These are phyloP conservation scores for Aspergillus texensis DNA, from an alignment of 2,329 filamentous ascomycete species.

Conservation along the genomic window DNA sequence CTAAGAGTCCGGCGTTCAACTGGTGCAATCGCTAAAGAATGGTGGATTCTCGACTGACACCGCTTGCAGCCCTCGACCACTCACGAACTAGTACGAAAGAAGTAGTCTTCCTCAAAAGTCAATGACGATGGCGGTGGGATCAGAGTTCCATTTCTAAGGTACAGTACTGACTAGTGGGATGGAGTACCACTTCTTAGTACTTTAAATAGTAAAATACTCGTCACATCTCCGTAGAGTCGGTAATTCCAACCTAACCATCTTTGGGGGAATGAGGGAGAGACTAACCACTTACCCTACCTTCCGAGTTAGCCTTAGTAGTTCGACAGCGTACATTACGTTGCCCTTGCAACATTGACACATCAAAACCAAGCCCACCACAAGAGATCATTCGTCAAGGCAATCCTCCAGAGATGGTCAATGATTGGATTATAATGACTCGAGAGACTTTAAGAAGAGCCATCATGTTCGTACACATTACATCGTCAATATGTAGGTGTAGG, in stretches of 20 bases:
- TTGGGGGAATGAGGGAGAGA: background rate
- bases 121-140: constrained; percentile 2
- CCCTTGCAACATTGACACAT: constrained; percentile 13
- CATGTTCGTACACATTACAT: background rate
- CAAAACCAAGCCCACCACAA: background rate
- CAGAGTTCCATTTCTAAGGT: background rate
- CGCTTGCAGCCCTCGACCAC: constrained; percentile 1
- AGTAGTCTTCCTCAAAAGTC: background rate
- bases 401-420: background rate
- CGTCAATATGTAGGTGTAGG: background rate
- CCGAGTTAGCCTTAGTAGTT: background rate
- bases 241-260: background rate
- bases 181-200: background rate
- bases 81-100: background rate
- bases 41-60: background rate
- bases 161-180: background rate
- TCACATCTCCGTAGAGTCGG: background rate
- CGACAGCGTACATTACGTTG: background rate
- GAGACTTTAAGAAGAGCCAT: background rate
- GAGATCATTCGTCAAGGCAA: background rate
- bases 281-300: no score
- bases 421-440: background rate
- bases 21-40: background rate
- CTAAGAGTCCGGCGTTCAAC: constrained; percentile 2
- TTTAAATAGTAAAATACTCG: background rate